Evolutionary conservation across 2,329 filamentous ascomycete genomes (phyloP).

Genomic region (Sphaerulina musiva): DNA sequence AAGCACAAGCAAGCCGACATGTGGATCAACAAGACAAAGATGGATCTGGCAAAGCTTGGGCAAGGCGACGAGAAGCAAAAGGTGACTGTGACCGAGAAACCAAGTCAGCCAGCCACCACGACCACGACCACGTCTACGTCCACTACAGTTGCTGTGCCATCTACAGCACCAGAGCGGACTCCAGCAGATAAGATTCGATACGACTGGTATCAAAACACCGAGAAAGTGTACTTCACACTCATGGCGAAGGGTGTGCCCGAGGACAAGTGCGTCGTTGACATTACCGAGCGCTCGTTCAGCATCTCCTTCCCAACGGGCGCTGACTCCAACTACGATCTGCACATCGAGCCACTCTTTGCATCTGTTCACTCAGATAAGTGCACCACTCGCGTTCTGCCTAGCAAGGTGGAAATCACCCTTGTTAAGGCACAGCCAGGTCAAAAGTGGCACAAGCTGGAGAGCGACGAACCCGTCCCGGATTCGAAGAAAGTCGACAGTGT

Average conservation of each 20-base stretch:
- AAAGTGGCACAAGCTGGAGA: constrained; percentile 62
- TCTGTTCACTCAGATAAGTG: constrained; percentile 57
- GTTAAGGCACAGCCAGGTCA: constrained; percentile 58
- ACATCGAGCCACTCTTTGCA: constrained; percentile 61
- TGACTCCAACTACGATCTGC: constrained; percentile 53
- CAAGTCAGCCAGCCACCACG: constrained; percentile 35
- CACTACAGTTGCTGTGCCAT: not conserved
- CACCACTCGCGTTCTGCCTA: constrained; percentile 60
- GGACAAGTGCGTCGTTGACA: constrained; percentile 49
- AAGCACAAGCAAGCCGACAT: constrained; percentile 50
- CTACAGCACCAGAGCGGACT: constrained; percentile 32
- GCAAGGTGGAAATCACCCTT: constrained; percentile 72
- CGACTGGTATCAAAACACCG: constrained; percentile 61
- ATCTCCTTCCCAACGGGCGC: constrained; percentile 52
- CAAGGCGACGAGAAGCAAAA: constrained; percentile 45
- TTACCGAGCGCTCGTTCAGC: constrained; percentile 44
- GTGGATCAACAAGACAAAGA: constrained; percentile 53
- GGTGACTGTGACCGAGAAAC: constrained; percentile 48
- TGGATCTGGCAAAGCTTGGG: constrained; percentile 46
- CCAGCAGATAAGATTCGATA: constrained; percentile 56
- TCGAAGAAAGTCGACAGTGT: constrained; percentile 15
- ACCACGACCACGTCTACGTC: not conserved
- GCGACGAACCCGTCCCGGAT: constrained; percentile 29
- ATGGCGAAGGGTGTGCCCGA: constrained; percentile 59
- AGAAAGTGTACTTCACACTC: constrained; percentile 58